phyloP scores from a whole-genome alignment of 2,329 filamentous ascomycete genomes.

The Aspergillus spinulosporus region DNA sequence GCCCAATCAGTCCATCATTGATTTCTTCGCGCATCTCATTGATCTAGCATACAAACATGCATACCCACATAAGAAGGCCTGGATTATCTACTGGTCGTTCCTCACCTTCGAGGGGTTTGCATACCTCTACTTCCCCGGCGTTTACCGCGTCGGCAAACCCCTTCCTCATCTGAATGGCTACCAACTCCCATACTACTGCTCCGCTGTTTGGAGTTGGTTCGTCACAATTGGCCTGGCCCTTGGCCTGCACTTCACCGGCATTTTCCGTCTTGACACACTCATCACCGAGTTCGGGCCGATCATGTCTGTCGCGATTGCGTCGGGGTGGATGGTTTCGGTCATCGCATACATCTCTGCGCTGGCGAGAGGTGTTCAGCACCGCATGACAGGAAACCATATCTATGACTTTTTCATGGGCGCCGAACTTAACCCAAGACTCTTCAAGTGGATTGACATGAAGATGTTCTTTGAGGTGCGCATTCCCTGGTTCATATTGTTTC shows the following conservation, averaged over 20 bases:
- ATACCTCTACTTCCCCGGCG: constrained; percentile 83
- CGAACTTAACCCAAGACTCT: constrained; percentile 81
- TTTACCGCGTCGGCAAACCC: constrained; percentile 84
- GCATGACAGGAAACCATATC: constrained; percentile 78
- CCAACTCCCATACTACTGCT: constrained; percentile 91
- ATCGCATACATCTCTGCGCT: constrained; percentile 86
- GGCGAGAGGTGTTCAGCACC: constrained; percentile 75
- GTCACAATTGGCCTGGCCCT: constrained; percentile 70
- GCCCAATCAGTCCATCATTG: constrained; percentile 62
- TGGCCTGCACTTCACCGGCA: constrained; percentile 72
- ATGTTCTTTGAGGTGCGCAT: constrained; percentile 94
- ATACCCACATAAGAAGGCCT: constrained; percentile 77
- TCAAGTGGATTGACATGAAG: constrained; percentile 81
- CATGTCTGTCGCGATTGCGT: constrained; percentile 87
- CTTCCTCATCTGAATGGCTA: constrained; percentile 76
- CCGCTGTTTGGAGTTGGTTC: constrained; percentile 81
- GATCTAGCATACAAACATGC: constrained; percentile 76
- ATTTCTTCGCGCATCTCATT: constrained; percentile 71
- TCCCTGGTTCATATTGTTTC: constrained; percentile 89
- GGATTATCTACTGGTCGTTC: constrained; percentile 93
- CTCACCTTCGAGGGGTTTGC: constrained; percentile 77
- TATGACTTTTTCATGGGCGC: constrained; percentile 92
- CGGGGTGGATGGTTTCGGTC: constrained; percentile 77
- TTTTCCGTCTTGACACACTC: constrained; percentile 85
- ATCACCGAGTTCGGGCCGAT: constrained; percentile 93